These are phyloP conservation scores for Beauveria sp. DNA, from an alignment of 2,329 filamentous ascomycete species.

Conservation along the genomic window DNA sequence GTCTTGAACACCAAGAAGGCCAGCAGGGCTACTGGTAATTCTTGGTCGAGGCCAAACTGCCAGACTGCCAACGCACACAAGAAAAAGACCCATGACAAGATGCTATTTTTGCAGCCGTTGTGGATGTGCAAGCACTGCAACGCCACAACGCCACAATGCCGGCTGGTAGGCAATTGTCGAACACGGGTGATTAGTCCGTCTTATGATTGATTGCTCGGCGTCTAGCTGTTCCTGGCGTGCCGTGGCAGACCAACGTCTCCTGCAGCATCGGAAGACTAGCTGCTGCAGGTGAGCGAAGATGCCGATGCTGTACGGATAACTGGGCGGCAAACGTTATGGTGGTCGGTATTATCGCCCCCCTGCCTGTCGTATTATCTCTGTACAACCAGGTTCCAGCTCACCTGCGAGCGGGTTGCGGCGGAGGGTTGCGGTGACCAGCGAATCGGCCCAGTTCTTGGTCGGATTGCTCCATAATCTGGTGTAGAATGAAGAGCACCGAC, in stretches of 20 bases:
- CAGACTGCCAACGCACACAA: constrained; percentile 7
- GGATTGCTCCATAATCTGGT: constrained; percentile 3
- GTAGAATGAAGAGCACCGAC: background rate
- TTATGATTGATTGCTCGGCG: constrained; percentile 4
- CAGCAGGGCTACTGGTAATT: background rate
- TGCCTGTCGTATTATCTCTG: constrained; percentile 1
- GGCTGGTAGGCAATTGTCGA: background rate
- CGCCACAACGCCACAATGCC: background rate
- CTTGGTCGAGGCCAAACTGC: constrained; percentile 1
- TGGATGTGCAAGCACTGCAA: background rate
- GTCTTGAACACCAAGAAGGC: background rate
- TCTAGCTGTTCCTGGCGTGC: constrained; percentile 7
- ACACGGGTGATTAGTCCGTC: background rate
- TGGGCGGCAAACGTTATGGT: background rate
- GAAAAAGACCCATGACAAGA: background rate
- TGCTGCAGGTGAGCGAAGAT: background rate
- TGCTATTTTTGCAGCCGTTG: constrained; percentile 6
- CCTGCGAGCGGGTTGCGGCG: too few relatives aligned
- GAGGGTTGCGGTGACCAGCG: background rate
- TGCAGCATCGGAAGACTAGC: constrained; percentile 6
- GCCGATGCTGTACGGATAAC: background rate
- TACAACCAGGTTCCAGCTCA: background rate
- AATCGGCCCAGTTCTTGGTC: constrained; percentile 3
- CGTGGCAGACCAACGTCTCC: background rate
- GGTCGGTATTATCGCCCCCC: background rate